These are phyloP conservation scores for Blastobotrys americana DNA, from an alignment of 805 yeast species.

Conservation along the genomic window DNA sequence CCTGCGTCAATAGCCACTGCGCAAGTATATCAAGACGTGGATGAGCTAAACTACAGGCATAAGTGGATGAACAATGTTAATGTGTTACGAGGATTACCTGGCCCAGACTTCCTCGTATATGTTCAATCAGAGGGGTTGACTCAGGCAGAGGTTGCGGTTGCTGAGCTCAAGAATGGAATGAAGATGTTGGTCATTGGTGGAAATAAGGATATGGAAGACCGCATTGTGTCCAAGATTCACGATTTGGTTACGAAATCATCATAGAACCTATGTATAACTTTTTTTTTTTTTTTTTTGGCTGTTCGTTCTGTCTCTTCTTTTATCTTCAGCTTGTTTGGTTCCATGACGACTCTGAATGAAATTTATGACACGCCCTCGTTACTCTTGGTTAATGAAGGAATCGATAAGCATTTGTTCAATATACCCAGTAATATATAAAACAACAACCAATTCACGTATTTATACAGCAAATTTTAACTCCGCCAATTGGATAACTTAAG, in stretches of 20 bases:
- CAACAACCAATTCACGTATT: no score
- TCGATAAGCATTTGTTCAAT: no score
- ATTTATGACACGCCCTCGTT: no score
- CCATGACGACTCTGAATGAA: no score
- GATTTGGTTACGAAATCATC: conserved; percentile 6
- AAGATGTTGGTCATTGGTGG: conserved; percentile 21
- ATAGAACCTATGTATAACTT: neutral
- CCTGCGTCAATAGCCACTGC: neutral
- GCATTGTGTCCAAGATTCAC: conserved; percentile 17
- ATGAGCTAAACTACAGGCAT: conserved; percentile 14
- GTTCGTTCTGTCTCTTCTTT: no score
- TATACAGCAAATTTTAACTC: no score
- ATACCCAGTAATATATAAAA: no score
- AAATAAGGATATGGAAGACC: conserved; percentile 13
- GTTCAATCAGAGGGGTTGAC: conserved; percentile 16
- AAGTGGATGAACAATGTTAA: conserved; percentile 20
- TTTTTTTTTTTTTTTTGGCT: neutral
- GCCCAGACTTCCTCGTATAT: conserved; percentile 22
- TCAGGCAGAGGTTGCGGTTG: conserved; percentile 19
- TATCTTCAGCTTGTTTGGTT: no score
- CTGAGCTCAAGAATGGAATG: conserved; percentile 15
- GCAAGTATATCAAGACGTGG: conserved; percentile 1
- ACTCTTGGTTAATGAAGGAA: no score
- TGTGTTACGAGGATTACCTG: conserved; percentile 21
- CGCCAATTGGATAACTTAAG: no score